Evolutionary conservation across 2,329 filamentous ascomycete genomes (phyloP), one percentile per base, ranked within the genome.

Genomic region (Ophiostoma perfectum): DNA sequence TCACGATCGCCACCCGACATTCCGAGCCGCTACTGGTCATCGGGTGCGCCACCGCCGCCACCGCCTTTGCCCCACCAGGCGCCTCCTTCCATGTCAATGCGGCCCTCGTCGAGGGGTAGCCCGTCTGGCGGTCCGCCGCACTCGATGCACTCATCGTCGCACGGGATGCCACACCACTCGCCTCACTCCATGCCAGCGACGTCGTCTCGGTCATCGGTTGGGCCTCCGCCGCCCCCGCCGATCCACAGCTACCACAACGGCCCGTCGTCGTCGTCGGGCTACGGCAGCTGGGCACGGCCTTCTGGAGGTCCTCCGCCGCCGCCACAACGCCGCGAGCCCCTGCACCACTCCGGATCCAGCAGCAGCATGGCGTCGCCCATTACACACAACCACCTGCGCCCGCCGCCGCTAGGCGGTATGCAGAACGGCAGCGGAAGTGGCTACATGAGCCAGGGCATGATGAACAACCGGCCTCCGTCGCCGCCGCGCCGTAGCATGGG

Each of bases 401-500:
- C 71, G 3, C 70, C 68, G 39, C 69, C 71, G 0, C 67, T 69
- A 16, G 39, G 60, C 8, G 18, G 39, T 7, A 63, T 63, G 45
- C 52, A 78, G n/a, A 70, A 73, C 0, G 62, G 68, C 3, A 36
- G 44, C 44, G 16, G 44, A 49, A 9, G 66, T 5, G 67, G 67
- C 14, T 69, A 70, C 63, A 44, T 69, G 67, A 41, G 66, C 36
- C 71, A 67, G 12, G 9, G 58, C 68, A 38, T 70, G 18, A 76
- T 75, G 71, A 85, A 81, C 67, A 81, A 81, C 36, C 74, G 82
- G 67, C 81, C 82, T 2, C 79, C 78, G 1, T 85, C 84, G 3
- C 82, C 84, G 27, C 81, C 81, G 45, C 79, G 81, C 5, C 64
- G 66, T 45, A 71, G 62, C 49, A 71, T 79, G 67, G 80, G 77